These are phyloP conservation scores for Zarea fungicola DNA, from an alignment of 2,329 filamentous ascomycete species.

Conservation along the genomic window DNA sequence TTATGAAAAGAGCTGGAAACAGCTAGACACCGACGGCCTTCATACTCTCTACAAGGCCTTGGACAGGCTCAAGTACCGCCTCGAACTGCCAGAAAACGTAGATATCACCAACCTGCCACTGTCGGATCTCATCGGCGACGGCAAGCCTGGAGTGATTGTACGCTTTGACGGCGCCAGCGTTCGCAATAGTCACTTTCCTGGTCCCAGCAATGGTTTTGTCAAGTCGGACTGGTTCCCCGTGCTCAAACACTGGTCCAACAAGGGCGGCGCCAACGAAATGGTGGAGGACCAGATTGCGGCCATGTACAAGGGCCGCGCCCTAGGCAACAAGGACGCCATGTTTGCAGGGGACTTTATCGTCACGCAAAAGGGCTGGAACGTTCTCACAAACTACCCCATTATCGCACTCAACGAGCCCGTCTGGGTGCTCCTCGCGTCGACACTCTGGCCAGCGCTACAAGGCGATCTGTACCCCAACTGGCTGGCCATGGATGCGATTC, in stretches of 20 bases:
- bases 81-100: constrained; percentile 16
- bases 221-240: constrained; percentile 21
- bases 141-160: constrained; percentile 24
- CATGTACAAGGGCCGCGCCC: constrained; percentile 14
- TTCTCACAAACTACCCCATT: constrained; percentile 12
- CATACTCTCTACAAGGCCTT: constrained; percentile 19
- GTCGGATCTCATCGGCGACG: constrained; percentile 21
- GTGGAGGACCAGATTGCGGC: constrained; percentile 18
- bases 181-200: constrained; percentile 19
- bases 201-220: constrained; percentile 24
- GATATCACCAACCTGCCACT: constrained; percentile 25
- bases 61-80: constrained; percentile 19
- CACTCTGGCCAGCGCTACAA: constrained; percentile 22
- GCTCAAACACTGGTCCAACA: constrained; percentile 21
- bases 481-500: constrained; percentile 26
- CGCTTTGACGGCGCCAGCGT: constrained; percentile 23
- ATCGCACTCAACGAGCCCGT: constrained; percentile 13
- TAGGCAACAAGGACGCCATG: constrained; percentile 14
- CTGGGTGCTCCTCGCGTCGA: constrained; percentile 20
- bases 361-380: constrained; percentile 16
- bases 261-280: constrained; percentile 12
- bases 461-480: constrained; percentile 27
- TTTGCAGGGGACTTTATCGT: constrained; percentile 24
- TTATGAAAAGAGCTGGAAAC: background rate
- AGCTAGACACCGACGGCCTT: constrained; percentile 9